Evolutionary conservation across 257 asterid species (phyloP), one percentile per base, ranked within the genome.

Genomic region (Solanum sparsipilum): DNA sequence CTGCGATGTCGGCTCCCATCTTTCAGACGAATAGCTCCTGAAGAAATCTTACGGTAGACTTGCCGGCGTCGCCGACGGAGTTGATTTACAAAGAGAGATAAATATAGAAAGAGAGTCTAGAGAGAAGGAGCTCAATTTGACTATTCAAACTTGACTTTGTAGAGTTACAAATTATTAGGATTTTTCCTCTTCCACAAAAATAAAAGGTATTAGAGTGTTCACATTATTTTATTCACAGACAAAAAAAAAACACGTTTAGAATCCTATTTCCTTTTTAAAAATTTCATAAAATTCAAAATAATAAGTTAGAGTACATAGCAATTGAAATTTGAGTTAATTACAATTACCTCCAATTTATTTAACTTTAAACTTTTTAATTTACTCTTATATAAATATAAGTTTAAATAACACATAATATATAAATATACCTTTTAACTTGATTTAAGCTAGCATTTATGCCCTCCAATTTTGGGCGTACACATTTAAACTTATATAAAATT

Each of bases 1-100:
- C 89, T 82, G 88, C 90, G n/a, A 13, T 87, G 58, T 90, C 93
- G 1, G 88, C 90, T 85, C 90, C 94, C 96, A 94, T 92, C 32
- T 73, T 86, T 63, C 79, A 21, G 20, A 65, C 23, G 75, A 68
- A 27, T 20, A 56, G 67, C 67, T 56, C 67, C 25, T 20, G 67
- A 56, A 56, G 25, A 20, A 20, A 7, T 68, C 74, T 68, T 27
- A 1, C 74, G 74, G 36, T 27, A 67, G 21, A 67, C 75, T 70
- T 15, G 75, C 18, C 10, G 74, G 32, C 25, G 67, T 56, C 25
- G 67, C 67, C 67, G 67, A 20, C 74, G 38, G 20, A 70, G 76
- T 71, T 2, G 4, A 31, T 71, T 29, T 27, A 11, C 75, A 27
- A 68, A 68, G 21, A 27, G 72, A 65, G 21, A 68, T n/a, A 65